Evolutionary conservation across 1,284 basidiomycete species (phyloP), one percentile per base, ranked within the genome.

Genomic region (Anthracocystis panici-leucophaei): DNA sequence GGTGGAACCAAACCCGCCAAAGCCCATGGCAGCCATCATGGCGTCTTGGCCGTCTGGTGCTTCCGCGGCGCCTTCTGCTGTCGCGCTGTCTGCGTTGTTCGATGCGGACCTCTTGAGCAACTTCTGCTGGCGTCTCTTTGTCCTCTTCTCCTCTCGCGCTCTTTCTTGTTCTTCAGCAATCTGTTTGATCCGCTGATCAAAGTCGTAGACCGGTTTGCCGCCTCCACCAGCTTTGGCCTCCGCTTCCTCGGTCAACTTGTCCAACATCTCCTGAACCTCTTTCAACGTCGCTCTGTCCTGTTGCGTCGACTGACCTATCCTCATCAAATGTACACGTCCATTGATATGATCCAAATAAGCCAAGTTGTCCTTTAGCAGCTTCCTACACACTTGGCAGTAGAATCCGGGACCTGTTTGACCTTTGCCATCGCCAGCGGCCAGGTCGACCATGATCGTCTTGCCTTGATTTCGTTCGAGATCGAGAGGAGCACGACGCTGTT

Each of bases 271-370:
- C 53, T 94, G 91, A 42, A 99, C 97, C 87, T 98, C 93, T 68
- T 92, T 91, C 20, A 98, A 87, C 0, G 94, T 96, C 2, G 95
- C 97, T 21, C 95, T 90, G 77, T 91, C 91, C 60, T 97, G 89
- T 69, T 92, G 92, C 10, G 96, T 99, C 1, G 93, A 93, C 87
- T 99, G 97, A 21, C 96, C 97, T n/a, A 99, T 85, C 33, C 89
- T 90, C 57, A 93, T 90, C 53, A 99, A 88, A 88, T 99, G 97
- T 69, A 91, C 91, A 87, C 95, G 89, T 52, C 93, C 91, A 86
- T 99, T 99, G 63, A 99, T 90, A 85, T 99, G 97, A 85, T 99
- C 96, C 54, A 99, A 88, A 85, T 98, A 99, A 1, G 91, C 92
- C 27, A 92, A 89, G 66, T 91, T 95, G 84, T 99, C 96, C 86